phyloP scores from a whole-genome alignment of 345 rosid species.

The Camelina laxa region DNA sequence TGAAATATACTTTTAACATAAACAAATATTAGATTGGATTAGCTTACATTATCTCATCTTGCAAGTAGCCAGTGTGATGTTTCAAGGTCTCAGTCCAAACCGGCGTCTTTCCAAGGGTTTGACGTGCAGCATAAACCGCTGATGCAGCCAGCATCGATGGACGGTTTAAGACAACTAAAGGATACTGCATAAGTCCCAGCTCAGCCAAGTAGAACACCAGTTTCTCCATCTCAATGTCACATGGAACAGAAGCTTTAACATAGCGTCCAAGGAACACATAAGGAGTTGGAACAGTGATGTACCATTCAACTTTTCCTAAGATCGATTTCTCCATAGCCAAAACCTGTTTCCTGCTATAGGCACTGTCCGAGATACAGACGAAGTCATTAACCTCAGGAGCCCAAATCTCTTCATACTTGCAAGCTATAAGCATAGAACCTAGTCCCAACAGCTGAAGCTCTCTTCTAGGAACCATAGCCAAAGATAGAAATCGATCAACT shows the following conservation, averaged over 20 bases:
- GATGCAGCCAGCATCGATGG: constrained; percentile 40
- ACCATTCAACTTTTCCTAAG: constrained; percentile 70
- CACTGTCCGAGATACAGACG: constrained; percentile 75
- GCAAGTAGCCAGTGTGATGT: constrained; percentile 38
- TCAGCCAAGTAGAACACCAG: constrained; percentile 66
- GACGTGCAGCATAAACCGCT: constrained; percentile 25
- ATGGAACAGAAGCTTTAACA: constrained; percentile 66
- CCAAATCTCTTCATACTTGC: constrained; percentile 95
- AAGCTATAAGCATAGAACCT: constrained; percentile 79
- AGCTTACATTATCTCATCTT: constrained; percentile 42
- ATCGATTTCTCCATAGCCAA: constrained; percentile 79
- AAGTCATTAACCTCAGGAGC: constrained; percentile 87
- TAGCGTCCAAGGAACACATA: constrained; percentile 77
- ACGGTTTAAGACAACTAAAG: constrained; percentile 16
- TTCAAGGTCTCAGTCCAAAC: constrained; percentile 34
- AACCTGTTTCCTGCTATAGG: constrained; percentile 67
- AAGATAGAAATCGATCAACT: constrained; percentile 47
- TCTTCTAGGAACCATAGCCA: constrained; percentile 56
- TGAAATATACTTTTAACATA: not conserved
- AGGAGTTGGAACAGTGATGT: constrained; percentile 74
- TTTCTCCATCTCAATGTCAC: constrained; percentile 64
- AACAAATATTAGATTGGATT: too few species aligned
- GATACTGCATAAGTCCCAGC: constrained; percentile 29
- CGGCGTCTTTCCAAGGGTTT: constrained; percentile 10
- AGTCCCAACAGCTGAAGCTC: constrained; percentile 85